Evolutionary conservation across 148 eudicot species (phyloP).

Genomic region (Rhododendron griersonianum): DNA sequence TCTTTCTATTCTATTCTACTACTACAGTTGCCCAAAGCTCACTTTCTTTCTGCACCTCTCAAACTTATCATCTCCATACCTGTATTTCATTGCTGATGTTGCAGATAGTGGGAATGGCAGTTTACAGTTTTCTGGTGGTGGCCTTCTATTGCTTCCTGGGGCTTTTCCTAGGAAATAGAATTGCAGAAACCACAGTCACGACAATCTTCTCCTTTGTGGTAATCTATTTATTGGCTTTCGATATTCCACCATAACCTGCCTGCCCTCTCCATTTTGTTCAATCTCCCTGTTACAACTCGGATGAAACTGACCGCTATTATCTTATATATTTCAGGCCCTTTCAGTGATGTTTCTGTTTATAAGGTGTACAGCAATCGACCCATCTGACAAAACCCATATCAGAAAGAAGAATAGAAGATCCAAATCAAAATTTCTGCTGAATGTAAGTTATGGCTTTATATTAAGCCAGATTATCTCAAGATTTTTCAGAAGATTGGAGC

Average conservation of each 20-base stretch:
- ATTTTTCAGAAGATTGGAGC: conserved; percentile 63
- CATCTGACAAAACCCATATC: conserved; percentile 58
- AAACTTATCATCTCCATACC: not conserved
- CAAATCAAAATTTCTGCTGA: conserved; percentile 22
- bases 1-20: not conserved
- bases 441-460: conserved; percentile 57
- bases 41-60: not conserved
- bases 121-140: conserved; percentile 53
- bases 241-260: not conserved
- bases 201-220: conserved; percentile 60
- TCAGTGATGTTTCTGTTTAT: conserved; percentile 54
- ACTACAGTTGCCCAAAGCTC: not conserved
- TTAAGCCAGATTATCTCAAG: conserved; percentile 46
- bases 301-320: not conserved
- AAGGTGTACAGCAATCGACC: conserved; percentile 76
- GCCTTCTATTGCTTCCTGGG: conserved; percentile 75
- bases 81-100: conserved; percentile 1
- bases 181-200: conserved; percentile 52
- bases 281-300: not conserved
- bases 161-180: conserved; percentile 64
- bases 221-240: not conserved
- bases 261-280: not conserved
- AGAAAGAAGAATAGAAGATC: conserved; percentile 43
- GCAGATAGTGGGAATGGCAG: conserved; percentile 80
- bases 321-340: conserved; percentile 48